Percentiles rank a stretch among this genome's conserved stretches.
Evolutionary conservation across 2,329 filamentous ascomycete genomes (phyloP).

Genomic region (Alternaria novae-zelandiae): DNA sequence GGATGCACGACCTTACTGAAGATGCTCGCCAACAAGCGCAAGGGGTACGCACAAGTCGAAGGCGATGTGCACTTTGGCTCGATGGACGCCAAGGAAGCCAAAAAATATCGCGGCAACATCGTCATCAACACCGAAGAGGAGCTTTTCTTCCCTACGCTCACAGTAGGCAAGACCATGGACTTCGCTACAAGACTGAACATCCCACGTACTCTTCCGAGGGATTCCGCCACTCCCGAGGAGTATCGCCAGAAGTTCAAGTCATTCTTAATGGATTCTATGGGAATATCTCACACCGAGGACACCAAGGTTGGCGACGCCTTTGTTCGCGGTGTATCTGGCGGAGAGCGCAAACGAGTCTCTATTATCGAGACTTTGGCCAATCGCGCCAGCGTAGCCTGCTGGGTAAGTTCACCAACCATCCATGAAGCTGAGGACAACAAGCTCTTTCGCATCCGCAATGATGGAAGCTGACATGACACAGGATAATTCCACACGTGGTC

Average conservation of each 20-base stretch:
- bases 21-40: slow-evolving; percentile 57
- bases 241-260: slow-evolving; percentile 57
- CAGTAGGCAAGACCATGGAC: slow-evolving; percentile 60
- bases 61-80: slow-evolving; percentile 56
- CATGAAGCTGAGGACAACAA: neutral
- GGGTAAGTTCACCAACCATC: slow-evolving; percentile 24
- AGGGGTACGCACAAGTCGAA: slow-evolving; percentile 75
- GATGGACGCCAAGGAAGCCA: slow-evolving; percentile 74
- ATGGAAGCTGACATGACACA: neutral
- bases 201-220: slow-evolving; percentile 61
- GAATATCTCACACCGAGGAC: slow-evolving; percentile 60
- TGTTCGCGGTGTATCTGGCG: slow-evolving; percentile 70
- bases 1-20: slow-evolving; percentile 69
- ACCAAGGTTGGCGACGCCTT: slow-evolving; percentile 74
- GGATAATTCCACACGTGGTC: slow-evolving; percentile 51
- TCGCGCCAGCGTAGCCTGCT: slow-evolving; percentile 61
- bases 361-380: slow-evolving; percentile 70
- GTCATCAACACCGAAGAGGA: slow-evolving; percentile 67
- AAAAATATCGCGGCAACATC: slow-evolving; percentile 79
- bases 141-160: slow-evolving; percentile 59
- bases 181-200: slow-evolving; percentile 65
- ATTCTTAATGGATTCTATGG: slow-evolving; percentile 58
- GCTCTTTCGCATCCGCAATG: neutral
- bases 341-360: slow-evolving; percentile 72
- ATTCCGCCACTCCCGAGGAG: slow-evolving; percentile 53